Base-by-base conservation (phyloP, 1,284 basidiomycete species). In the Ceratorhiza oryzae-sativae region DNA sequence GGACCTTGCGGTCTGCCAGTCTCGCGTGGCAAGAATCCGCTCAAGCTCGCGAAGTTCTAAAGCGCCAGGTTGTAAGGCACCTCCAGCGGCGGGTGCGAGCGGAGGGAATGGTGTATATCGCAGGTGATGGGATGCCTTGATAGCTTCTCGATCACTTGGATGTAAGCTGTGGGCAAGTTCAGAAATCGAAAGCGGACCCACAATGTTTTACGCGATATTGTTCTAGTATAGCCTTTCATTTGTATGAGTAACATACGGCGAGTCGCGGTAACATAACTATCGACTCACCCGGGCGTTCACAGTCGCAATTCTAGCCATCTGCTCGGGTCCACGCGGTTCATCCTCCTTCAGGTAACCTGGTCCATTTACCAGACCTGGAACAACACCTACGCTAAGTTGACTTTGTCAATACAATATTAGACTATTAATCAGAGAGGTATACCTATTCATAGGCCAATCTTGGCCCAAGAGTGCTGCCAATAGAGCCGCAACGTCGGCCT, bases 181-280 rank as follows among this genome's bases (percentile, higher is more conserved):
- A 34, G 15, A 36, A n/a, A 15, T 25, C 1, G 30, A 30, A 25
- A 67, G 1, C 2, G 36, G 18, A 75, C 77, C 74, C 76, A 91
- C 91, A 85, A 76, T 94, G 88, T 77, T 95, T 95, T 58, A 91
- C 83, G 36, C 85, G 83, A 79, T 93, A 95, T 75, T 95, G 91
- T 74, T 95, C 92, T 48, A 94, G 77, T 18, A 95, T 84, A 63
- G 90, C 88, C 84, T 88, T 41, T 9, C 53, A 18, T 51, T 20
- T 62, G 34, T 56, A 27, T 49, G 27, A 25, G 15, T 18, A 49
- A 25, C 20, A 23, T n/a, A 55, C 6, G 30, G 23, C 73, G 10
- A 72, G 56, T 13, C 30, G 25, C 18, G 9, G 13, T 39, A 27
- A 49, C 2, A 15, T 27, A 15, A 53, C 12, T 58, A 58, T 46